These are phyloP conservation scores for Nothomitra cinnamomea DNA, from an alignment of 2,329 filamentous ascomycete genomes.

Conservation along the genomic window DNA sequence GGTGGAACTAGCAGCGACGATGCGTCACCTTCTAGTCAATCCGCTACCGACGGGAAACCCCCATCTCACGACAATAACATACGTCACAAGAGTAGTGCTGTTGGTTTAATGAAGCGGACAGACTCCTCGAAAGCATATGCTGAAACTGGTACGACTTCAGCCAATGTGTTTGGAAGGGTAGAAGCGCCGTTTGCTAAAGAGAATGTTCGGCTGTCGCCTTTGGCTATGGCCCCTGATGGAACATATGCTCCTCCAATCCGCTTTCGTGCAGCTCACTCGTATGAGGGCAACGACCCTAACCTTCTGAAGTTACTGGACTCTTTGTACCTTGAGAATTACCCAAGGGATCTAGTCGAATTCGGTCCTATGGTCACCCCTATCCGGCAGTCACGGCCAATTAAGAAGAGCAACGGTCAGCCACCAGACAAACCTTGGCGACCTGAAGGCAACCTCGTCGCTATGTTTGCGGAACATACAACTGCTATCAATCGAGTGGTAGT, in stretches of 20 bases:
- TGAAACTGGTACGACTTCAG: conserved; percentile 46
- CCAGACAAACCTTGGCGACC: conserved; percentile 60
- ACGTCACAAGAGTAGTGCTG: conserved; percentile 35
- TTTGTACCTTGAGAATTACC: conserved; percentile 56
- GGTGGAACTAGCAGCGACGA: background rate
- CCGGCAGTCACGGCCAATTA: conserved; percentile 35
- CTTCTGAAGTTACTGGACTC: conserved; percentile 55
- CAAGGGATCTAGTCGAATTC: conserved; percentile 44
- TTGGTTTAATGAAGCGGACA: conserved; percentile 40
- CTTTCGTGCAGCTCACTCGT: conserved; percentile 57
- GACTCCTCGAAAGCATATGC: conserved; percentile 42
- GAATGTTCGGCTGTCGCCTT: conserved; percentile 9
- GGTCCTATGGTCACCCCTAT: conserved; percentile 65
- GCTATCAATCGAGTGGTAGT: conserved; percentile 67
- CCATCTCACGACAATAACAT: conserved; percentile 17
- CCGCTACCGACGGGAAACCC: background rate
- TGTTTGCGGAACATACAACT: conserved; percentile 73
- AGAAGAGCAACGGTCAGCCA: conserved; percentile 34
- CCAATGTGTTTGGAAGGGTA: conserved; percentile 47
- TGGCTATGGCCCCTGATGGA: conserved; percentile 9
- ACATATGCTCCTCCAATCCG: conserved; percentile 19
- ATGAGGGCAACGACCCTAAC: conserved; percentile 56
- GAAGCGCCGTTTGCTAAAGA: conserved; percentile 30
- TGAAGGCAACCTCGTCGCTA: conserved; percentile 66
- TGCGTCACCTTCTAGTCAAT: background rate